phyloP scores from a whole-genome alignment of 2,329 filamentous ascomycete genomes.

The Diaporthe eres region DNA sequence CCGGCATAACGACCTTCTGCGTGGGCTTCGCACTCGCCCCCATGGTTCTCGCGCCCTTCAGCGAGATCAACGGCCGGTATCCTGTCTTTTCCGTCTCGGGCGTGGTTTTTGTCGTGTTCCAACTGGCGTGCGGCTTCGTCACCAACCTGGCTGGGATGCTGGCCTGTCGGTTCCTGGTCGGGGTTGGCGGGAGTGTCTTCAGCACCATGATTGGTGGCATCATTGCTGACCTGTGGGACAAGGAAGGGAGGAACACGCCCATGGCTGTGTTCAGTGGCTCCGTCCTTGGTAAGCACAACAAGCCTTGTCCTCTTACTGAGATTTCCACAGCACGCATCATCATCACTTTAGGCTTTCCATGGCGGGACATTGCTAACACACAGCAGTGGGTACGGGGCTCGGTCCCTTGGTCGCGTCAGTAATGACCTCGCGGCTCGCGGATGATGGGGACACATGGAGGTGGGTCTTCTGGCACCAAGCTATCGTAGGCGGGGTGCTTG shows the following conservation, averaged over 20 bases:
- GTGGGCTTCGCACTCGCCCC: constrained; percentile 85
- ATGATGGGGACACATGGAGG: constrained; percentile 69
- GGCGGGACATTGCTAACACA: neutral
- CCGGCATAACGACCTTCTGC: constrained; percentile 87
- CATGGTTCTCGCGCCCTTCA: constrained; percentile 90
- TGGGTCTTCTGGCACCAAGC: constrained; percentile 93
- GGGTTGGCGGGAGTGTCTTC: constrained; percentile 83
- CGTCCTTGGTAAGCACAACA: constrained; percentile 63
- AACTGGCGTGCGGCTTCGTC: constrained; percentile 81
- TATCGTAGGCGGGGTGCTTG: constrained; percentile 75
- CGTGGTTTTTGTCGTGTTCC: constrained; percentile 77
- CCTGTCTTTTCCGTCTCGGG: constrained; percentile 86
- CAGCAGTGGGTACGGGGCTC: constrained; percentile 77
- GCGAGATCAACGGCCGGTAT: constrained; percentile 88
- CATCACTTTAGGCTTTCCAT: neutral
- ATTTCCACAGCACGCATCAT: neutral
- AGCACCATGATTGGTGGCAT: constrained; percentile 95
- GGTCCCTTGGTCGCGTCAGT: constrained; percentile 81
- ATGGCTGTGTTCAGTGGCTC: constrained; percentile 91
- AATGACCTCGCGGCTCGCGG: constrained; percentile 71
- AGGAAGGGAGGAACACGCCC: constrained; percentile 84
- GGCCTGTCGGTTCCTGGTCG: constrained; percentile 80
- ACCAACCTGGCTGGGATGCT: constrained; percentile 80
- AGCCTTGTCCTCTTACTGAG: neutral
- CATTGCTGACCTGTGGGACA: constrained; percentile 86